Evolutionary conservation across 495 filamentous ascomycete genomes (phyloP).

Genomic region (Choiromyces venosus): DNA sequence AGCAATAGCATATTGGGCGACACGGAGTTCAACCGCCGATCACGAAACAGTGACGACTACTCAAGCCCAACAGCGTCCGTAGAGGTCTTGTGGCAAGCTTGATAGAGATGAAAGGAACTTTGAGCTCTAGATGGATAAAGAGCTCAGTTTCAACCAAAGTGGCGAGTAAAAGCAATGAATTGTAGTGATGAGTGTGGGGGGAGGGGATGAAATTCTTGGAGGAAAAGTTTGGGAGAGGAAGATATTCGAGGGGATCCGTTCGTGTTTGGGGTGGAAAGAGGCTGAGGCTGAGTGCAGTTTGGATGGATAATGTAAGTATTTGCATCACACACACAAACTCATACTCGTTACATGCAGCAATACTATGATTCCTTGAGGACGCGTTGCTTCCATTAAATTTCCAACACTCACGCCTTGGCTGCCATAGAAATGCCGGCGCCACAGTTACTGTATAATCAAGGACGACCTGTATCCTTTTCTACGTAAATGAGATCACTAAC

Average conservation of each 20-base stretch:
- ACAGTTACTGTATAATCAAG: not conserved
- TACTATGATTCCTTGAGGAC: not conserved
- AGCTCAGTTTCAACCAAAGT: slow-evolving; percentile 21
- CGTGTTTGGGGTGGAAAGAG: not conserved
- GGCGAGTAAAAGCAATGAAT: slow-evolving; percentile 25
- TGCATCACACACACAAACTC: not conserved
- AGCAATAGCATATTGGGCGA: slow-evolving; percentile 40
- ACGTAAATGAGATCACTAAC: not conserved
- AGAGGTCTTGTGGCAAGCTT: slow-evolving; percentile 2
- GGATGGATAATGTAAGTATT: not conserved
- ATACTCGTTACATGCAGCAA: not conserved
- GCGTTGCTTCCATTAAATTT: not conserved
- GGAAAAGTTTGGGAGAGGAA: not conserved
- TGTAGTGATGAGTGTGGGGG: slow-evolving; percentile 18
- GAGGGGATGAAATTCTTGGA: not conserved
- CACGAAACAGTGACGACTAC: slow-evolving; percentile 13
- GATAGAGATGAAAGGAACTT: slow-evolving; percentile 7
- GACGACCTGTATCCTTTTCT: not conserved
- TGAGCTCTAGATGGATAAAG: slow-evolving; percentile 8
- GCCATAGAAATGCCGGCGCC: not conserved
- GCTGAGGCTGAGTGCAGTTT: slow-evolving; percentile 2
- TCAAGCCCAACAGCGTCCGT: slow-evolving; percentile 8
- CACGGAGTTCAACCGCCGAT: slow-evolving; percentile 21
- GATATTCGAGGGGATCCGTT: not conserved
- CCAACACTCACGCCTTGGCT: not conserved